phyloP scores from a whole-genome alignment of 1,284 basidiomycete genomes.

The Microstroma glucosiphilum region DNA sequence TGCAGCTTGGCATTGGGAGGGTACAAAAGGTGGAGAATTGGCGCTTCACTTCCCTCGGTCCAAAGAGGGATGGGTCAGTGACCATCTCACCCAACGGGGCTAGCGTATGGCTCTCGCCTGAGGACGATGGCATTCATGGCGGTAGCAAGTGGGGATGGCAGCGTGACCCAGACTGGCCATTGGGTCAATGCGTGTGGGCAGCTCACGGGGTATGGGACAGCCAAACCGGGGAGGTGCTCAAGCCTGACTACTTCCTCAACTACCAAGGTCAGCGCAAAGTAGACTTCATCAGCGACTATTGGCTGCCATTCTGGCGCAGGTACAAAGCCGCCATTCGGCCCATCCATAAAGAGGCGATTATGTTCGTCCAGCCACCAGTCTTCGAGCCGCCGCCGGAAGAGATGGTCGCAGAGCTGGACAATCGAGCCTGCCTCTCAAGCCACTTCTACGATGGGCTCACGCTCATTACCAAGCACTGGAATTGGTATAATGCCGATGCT shows the following conservation, averaged over 20 bases:
- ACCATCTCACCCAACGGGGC: conserved; percentile 75
- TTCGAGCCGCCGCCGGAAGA: conserved; percentile 68
- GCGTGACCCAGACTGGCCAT: conserved; percentile 67
- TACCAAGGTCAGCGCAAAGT: conserved; percentile 7
- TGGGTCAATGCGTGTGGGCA: conserved; percentile 83
- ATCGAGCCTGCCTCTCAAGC: conserved; percentile 70
- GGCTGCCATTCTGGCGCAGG: conserved; percentile 67
- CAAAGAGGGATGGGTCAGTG: conserved; percentile 65
- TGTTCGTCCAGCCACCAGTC: conserved; percentile 87
- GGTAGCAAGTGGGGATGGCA: conserved; percentile 67
- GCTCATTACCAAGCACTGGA: conserved; percentile 56
- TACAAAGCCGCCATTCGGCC: conserved; percentile 65
- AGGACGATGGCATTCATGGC: conserved; percentile 29
- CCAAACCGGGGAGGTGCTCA: conserved; percentile 63
- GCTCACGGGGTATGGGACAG: conserved; percentile 86
- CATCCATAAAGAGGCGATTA: conserved; percentile 75
- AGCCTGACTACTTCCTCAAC: conserved; percentile 69
- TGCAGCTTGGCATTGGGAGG: conserved; percentile 81
- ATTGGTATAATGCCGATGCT: conserved; percentile 78
- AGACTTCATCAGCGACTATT: conserved; percentile 74
- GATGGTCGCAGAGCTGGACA: conserved; percentile 59
- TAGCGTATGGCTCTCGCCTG: conserved; percentile 34
- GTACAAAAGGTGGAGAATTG: conserved; percentile 78
- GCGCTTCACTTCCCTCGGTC: conserved; percentile 73
- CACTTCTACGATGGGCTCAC: conserved; percentile 93